Evolutionary conservation across 768 basidiomycete genomes (phyloP), one percentile per base, ranked within the genome.

Genomic region (Amanita rimosa): DNA sequence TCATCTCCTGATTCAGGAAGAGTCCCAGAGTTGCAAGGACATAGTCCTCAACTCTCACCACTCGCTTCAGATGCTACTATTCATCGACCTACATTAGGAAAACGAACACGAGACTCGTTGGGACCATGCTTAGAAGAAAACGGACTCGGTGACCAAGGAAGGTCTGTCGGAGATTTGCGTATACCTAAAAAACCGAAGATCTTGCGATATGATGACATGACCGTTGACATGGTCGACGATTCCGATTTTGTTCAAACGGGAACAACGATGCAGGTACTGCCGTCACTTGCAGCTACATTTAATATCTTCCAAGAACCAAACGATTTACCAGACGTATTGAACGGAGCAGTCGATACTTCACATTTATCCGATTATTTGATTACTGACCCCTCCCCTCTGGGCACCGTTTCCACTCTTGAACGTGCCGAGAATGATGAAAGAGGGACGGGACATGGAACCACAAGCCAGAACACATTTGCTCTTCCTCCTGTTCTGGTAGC

Each of bases 381-480:
- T 3, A 60, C 67, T 14, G 52, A 69, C 3, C 69, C 76, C 10
- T 69, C 72, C 49, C 64, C 71, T 4, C 6, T 10, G 39, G 56
- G 58, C 21, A 55, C 60, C 38, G 60, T 53, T 40, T 54, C 63
- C 33, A 49, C 48, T 43, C 57, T 40, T 19, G 53, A 33, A 38
- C 43, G 27, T 48, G 49, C 40, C 34, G 43, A 39, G 44, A 49
- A 47, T 48, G 54, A 49, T 31, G 49, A 63, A 6, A 78, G 74
- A 7, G 78, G 73, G 52, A 72, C 75, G 29, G 71, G 73, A 21
- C 64, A 70, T 43, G 73, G 72, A 10, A 56, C 68, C 2, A 80
- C 80, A 60, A 81, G 78, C 55, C 73, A 71, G 33, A 68, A 72
- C 39, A 70, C 71, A 1, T 81, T 81, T 55, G 67, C 61, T 50